A percentile compares a stretch with the other conserved stretches of the same genome.
These are phyloP conservation scores for Coemansia sp. DNA, from an alignment of 192 early-diverging fungal species.

Conservation along the genomic window DNA sequence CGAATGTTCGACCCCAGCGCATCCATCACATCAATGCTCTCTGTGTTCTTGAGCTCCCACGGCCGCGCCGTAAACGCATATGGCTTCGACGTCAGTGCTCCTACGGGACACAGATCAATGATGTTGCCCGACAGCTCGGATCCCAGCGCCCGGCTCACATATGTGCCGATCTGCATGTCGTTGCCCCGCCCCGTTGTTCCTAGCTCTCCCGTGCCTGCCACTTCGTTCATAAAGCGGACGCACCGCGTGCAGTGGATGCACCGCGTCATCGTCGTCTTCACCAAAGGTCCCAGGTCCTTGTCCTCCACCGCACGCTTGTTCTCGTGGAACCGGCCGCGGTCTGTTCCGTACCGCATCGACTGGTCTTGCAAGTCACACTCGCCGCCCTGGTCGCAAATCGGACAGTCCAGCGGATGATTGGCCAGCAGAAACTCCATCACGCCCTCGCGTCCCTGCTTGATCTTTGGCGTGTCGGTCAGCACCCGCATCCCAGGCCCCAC, in stretches of 20 bases:
- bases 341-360: slow-evolving; percentile 90
- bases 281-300: slow-evolving; percentile 94
- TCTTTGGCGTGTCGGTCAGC: slow-evolving; percentile 89
- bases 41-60: slow-evolving; percentile 96
- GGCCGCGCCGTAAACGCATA: slow-evolving; percentile 91
- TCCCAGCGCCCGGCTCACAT: slow-evolving; percentile 81
- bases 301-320: slow-evolving; percentile 97
- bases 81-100: slow-evolving; percentile 95
- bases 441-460: slow-evolving; percentile 95
- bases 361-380: slow-evolving; percentile 99
- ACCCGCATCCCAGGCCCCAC: slow-evolving; percentile 97
- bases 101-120: slow-evolving; percentile 97
- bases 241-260: slow-evolving; percentile 99
- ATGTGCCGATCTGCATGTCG: slow-evolving; percentile 98
- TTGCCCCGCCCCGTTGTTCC: slow-evolving; percentile 95
- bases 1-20: slow-evolving; percentile 95
- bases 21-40: slow-evolving; percentile 93
- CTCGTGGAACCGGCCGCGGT: slow-evolving; percentile 88
- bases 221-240: slow-evolving; percentile 97
- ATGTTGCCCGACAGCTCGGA: slow-evolving; percentile 98
- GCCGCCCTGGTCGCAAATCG: slow-evolving; percentile 98
- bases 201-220: slow-evolving; percentile 92
- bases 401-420: slow-evolving; percentile 98
- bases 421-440: slow-evolving; percentile 93
- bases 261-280: slow-evolving; percentile 95